Base-by-base conservation (phyloP, 192 early-diverging fungal genomes). In the Entrophospora sp. region DNA sequence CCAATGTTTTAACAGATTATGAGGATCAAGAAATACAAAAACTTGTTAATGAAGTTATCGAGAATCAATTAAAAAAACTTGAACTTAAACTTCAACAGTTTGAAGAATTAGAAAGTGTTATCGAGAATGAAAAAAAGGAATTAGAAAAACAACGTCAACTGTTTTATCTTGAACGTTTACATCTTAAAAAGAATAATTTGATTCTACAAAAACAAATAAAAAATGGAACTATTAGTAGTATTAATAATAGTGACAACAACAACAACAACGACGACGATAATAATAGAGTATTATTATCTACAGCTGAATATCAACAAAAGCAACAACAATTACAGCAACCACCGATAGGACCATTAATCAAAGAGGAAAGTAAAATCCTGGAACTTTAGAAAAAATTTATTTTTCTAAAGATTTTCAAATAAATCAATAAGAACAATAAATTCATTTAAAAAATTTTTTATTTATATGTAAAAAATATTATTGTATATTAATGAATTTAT, bases 81-180 rank as follows among this genome's bases (percentile, higher is more conserved):
- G 89, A 94, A 62, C 79, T 93, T 27, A 99, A 99, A 73, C 83
- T 98, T 84, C 75, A 81, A 64, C 91, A 97, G 72, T 94, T 99
- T 71, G 86, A 95, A 45, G 90, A 96, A 69, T 68, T 98, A 56
- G 97, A 96, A 72, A 78, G 75, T 16, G 76, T 94, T 3, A 71
- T 99, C 10, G 96, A 96, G 56, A 78, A 80, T n/a, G 96, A 99
- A 75, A 77, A 89, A 68, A 78, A 81, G 59, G 89, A 94, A 18
- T 72, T 98, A 9, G 89, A 88, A 58, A 64, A 75, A 10, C 85
- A 89, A 70, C 78, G 83, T 20, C 78, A 86, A 35, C 67, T 73
- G 31, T 68, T 91, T n/a, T 86, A 79, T 64, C 48, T 74, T 28
- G 86, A 90, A 13, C 73, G 84, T 4, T 64, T 91, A 32, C 73